Evolutionary conservation across 345 rosid species (phyloP).

Genomic region (Pistacia atlantica): DNA sequence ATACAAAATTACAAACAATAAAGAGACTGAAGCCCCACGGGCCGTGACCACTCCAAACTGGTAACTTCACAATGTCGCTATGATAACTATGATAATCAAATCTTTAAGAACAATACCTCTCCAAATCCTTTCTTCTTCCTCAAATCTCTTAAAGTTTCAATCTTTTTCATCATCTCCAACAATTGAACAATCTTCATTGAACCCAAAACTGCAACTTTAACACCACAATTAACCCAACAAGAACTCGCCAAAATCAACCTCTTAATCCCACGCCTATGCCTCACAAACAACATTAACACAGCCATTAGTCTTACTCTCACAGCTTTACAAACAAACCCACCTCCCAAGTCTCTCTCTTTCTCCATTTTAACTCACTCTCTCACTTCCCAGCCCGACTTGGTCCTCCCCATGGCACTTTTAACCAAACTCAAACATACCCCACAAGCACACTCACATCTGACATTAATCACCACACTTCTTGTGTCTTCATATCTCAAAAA

Average conservation of each 20-base stretch:
- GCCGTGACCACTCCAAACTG: no score
- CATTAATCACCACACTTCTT: constrained; percentile 33
- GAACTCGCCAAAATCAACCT: constrained; percentile 49
- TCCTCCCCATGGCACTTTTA: constrained; percentile 46
- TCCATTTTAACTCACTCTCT: constrained; percentile 50
- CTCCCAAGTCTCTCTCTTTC: constrained; percentile 43
- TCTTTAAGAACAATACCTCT: no score
- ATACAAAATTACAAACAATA: no score
- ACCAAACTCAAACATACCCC: constrained; percentile 39
- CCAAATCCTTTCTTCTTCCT: no score
- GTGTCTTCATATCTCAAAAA: constrained; percentile 39
- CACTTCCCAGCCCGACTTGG: constrained; percentile 46
- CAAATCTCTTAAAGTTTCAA: no score
- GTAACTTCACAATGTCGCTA: no score
- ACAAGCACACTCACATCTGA: constrained; percentile 27
- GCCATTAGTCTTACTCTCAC: constrained; percentile 44
- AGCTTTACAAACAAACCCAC: constrained; percentile 39
- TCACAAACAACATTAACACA: constrained; percentile 39
- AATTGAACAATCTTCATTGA: no score
- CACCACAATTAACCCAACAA: constrained; percentile 27
- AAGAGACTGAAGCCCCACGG: no score
- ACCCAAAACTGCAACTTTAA: no score
- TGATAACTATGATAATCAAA: no score
- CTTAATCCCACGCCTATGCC: constrained; percentile 54
- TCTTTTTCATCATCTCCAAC: not conserved